These are phyloP conservation scores for Naganishia kalamii DNA, from an alignment of 768 basidiomycete species.

Conservation along the genomic window DNA sequence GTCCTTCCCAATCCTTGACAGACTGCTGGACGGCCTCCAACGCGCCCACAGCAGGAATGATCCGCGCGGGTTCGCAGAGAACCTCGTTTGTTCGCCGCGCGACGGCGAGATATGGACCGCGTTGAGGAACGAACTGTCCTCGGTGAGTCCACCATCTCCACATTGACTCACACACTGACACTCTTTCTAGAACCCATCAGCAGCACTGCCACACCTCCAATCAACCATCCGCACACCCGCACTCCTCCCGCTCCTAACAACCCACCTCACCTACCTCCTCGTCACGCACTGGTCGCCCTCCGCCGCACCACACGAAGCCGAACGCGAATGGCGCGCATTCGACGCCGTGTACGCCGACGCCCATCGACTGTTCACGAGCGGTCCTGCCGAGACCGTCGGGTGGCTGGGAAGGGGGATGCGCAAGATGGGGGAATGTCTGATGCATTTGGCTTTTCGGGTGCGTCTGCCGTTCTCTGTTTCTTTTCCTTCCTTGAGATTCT, in stretches of 20 bases:
- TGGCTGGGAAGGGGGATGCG: constrained; percentile 17
- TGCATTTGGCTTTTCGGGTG: constrained; percentile 24
- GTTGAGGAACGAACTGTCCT: background rate
- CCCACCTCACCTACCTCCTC: background rate
- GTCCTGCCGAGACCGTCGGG: constrained; percentile 4
- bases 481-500: background rate
- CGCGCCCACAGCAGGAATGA: background rate
- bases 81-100: background rate
- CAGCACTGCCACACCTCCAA: background rate
- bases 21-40: background rate
- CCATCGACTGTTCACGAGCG: constrained; percentile 12
- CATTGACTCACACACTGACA: background rate
- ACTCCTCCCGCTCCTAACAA: background rate
- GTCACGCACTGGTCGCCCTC: background rate
- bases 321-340: constrained; percentile 21
- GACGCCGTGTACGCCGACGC: constrained; percentile 20
- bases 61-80: background rate
- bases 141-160: background rate
- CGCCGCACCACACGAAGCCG: constrained; percentile 12
- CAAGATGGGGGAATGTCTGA: constrained; percentile 22
- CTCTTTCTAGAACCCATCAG: background rate
- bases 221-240: no score
- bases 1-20: background rate
- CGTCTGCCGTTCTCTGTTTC: background rate
- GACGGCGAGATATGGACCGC: background rate